These are phyloP conservation scores for Aegilops sharonensis DNA, from an alignment of 176 grass and related monocot species.

Conservation along the genomic window DNA sequence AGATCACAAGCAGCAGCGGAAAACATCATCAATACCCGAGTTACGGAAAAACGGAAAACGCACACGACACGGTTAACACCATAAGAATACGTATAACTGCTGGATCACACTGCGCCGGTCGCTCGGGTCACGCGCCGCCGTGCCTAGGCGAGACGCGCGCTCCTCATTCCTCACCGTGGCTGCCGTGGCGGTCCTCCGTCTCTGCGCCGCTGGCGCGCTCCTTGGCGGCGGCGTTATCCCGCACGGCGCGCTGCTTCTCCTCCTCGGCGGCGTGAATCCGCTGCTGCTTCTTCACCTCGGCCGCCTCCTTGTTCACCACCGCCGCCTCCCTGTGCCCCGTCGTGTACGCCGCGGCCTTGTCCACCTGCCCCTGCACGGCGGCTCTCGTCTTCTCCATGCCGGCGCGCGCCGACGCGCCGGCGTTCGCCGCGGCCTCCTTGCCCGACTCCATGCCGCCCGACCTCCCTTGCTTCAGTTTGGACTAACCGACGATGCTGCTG, in stretches of 20 bases:
- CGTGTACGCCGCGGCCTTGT: conserved; percentile 31
- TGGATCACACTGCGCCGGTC: neutral
- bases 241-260: conserved; percentile 25
- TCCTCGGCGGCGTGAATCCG: conserved; percentile 18
- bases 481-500: neutral
- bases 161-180: neutral
- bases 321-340: neutral
- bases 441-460: conserved; percentile 9
- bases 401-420: conserved; percentile 36
- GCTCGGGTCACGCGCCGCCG: neutral
- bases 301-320: conserved; percentile 5
- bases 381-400: conserved; percentile 42
- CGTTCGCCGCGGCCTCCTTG: conserved; percentile 44
- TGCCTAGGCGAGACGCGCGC: neutral
- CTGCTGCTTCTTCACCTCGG: conserved; percentile 30
- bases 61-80: neutral
- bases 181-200: neutral
- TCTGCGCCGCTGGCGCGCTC: neutral
- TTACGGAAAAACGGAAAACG: neutral
- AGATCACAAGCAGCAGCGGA: neutral
- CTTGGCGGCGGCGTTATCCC: conserved; percentile 21
- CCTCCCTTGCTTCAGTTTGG: neutral
- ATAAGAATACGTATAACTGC: neutral
- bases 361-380: conserved; percentile 30
- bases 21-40: neutral